Evolutionary conservation across 768 basidiomycete species (phyloP).

Genomic region (Lyophyllum decastes): DNA sequence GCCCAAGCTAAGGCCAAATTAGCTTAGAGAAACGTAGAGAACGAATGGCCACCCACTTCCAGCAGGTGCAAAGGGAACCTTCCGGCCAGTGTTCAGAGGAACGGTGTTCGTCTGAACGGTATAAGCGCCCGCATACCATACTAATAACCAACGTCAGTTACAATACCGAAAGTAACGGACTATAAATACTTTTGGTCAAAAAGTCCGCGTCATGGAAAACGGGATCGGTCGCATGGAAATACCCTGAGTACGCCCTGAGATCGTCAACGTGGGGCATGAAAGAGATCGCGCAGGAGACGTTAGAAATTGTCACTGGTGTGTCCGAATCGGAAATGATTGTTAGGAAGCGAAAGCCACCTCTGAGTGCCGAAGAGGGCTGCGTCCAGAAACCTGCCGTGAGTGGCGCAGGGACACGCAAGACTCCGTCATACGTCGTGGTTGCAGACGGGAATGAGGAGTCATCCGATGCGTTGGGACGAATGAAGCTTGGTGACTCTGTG

Average conservation of each 20-base stretch:
- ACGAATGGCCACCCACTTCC: slow-evolving; percentile 33
- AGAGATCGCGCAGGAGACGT: slow-evolving; percentile 50
- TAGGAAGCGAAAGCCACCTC: slow-evolving; percentile 57
- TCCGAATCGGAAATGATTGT: slow-evolving; percentile 43
- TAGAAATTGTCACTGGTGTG: slow-evolving; percentile 40
- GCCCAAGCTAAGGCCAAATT: slow-evolving; percentile 41
- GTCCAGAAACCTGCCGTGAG: slow-evolving; percentile 43
- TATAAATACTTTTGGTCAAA: slow-evolving; percentile 45
- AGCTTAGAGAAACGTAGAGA: slow-evolving; percentile 23
- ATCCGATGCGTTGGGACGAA: slow-evolving; percentile 52
- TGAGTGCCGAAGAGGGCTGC: slow-evolving; percentile 42
- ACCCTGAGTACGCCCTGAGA: slow-evolving; percentile 36
- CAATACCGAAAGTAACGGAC: background rate
- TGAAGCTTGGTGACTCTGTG: slow-evolving; percentile 58
- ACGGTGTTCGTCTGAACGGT: slow-evolving; percentile 62
- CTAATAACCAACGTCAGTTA: slow-evolving; percentile 20
- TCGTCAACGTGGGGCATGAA: slow-evolving; percentile 56
- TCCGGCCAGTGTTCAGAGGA: slow-evolving; percentile 48
- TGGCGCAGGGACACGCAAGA: slow-evolving; percentile 40
- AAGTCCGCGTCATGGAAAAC: slow-evolving; percentile 47
- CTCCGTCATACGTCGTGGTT: slow-evolving; percentile 42
- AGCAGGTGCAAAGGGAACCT: slow-evolving; percentile 45
- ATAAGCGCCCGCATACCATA: slow-evolving; percentile 65
- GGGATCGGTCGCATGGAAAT: slow-evolving; percentile 50
- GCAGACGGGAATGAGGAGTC: slow-evolving; percentile 52